Evolutionary conservation across 2,329 filamentous ascomycete species (phyloP).

Genomic region (Botrytis elliptica): DNA sequence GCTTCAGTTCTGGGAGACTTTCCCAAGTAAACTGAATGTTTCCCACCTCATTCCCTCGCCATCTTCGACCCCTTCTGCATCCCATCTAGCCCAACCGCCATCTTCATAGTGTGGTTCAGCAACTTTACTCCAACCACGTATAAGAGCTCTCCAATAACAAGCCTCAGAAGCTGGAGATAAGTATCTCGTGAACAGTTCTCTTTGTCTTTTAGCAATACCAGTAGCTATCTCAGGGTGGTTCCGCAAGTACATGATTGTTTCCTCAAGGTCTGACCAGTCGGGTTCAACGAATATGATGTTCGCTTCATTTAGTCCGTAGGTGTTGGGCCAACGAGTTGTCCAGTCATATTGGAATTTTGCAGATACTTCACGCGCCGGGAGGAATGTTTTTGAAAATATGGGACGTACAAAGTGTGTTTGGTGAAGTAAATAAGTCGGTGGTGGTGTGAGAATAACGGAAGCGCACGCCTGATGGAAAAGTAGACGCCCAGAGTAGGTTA

Average conservation of each 20-base stretch:
- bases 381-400: conserved; percentile 42
- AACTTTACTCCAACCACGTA: conserved; percentile 49
- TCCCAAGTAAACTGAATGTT: conserved; percentile 32
- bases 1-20: conserved; percentile 11
- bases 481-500: conserved; percentile 54
- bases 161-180: conserved; percentile 51
- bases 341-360: conserved; percentile 19
- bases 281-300: conserved; percentile 52
- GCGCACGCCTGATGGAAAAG: conserved; percentile 52
- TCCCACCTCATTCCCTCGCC: conserved; percentile 37
- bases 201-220: conserved; percentile 49
- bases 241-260: conserved; percentile 48
- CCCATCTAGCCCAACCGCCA: conserved; percentile 39
- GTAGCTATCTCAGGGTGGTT: conserved; percentile 45
- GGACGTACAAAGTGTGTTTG: conserved; percentile 49
- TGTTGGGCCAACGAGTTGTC: conserved; percentile 43
- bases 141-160: conserved; percentile 53
- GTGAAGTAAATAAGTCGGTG: conserved; percentile 51
- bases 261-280: conserved; percentile 52
- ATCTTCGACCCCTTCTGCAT: conserved; percentile 35
- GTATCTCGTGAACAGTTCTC: conserved; percentile 47
- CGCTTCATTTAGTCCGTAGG: conserved; percentile 41
- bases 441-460: conserved; percentile 49
- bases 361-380: conserved; percentile 22
- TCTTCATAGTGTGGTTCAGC: conserved; percentile 41